Conservation (phyloP, 2,329 filamentous ascomycete species). For the Arthrinium puccinioides region DNA sequence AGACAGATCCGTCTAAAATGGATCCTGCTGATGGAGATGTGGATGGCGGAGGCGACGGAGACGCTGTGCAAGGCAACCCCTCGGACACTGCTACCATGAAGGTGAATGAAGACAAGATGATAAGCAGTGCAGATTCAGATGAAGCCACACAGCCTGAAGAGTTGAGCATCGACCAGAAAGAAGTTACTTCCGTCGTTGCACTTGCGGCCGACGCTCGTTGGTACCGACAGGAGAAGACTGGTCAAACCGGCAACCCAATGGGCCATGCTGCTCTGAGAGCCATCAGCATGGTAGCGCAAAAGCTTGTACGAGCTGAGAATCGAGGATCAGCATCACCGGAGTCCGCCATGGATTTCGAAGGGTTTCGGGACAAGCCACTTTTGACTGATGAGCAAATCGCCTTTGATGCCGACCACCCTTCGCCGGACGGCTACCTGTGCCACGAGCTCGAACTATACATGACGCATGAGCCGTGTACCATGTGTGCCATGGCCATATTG, state of each 20-base stretch:
- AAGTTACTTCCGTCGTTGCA: constrained; percentile 52
- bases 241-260: constrained; percentile 62
- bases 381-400: constrained; percentile 58
- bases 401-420: constrained; percentile 57
- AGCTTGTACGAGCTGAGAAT: constrained; percentile 50
- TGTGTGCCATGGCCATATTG: constrained; percentile 94
- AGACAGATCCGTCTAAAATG: constrained; percentile 24
- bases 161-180: constrained; percentile 21
- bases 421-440: constrained; percentile 81
- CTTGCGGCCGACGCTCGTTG: constrained; percentile 72
- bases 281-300: constrained; percentile 74
- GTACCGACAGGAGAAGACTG: constrained; percentile 41
- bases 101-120: constrained; percentile 3
- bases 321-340: constrained; percentile 24
- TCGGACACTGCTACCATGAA: constrained; percentile 1
- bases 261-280: constrained; percentile 71
- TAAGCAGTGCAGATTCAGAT: constrained; percentile 4
- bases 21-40: constrained; percentile 5
- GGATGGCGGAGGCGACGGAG: constrained; percentile 2
- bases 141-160: constrained; percentile 6
- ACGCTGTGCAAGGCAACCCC: constrained; percentile 2
- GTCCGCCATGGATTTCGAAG: constrained; percentile 46
- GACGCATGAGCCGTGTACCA: constrained; percentile 92
- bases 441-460: constrained; percentile 89
- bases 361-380: constrained; percentile 62